Base-by-base conservation (phyloP, 495 filamentous ascomycete species). In the Neurospora pannonica region DNA sequence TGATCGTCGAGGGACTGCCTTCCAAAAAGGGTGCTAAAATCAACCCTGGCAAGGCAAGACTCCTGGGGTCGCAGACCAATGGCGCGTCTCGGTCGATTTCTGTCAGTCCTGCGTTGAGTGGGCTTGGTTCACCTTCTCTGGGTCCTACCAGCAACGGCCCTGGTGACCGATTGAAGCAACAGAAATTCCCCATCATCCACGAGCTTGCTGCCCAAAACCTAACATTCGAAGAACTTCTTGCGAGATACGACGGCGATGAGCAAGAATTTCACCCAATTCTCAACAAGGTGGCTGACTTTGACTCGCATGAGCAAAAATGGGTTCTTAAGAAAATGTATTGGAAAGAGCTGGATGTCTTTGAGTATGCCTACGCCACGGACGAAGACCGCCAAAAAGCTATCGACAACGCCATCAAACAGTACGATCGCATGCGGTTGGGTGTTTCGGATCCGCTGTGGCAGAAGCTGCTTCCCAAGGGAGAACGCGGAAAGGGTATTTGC, bases 281-380 rank as follows among this genome's bases (percentile, higher is more conserved):
- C 48, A 87, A 90, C 39, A 87, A 88, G 72, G 86, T 90, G 70
- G 90, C 89, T 36, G 88, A 89, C 71, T 85, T 91, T 62, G 80
- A 82, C 71, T 70, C 78, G 38, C 84, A 88, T 54, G 80, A 84
- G 4, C 87, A 89, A 77, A 92, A 92, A 73, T 94, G 89, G 84
- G 85, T 86, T 71, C 83, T 95, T 69, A 88, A 84, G 77, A 93
- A 93, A 79, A 89, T 88, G 75, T 85, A 85, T 54, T 97, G 91
- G 85, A 94, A 92, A 77, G 94, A 97, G 73, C 85, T 97, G 38
- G 92, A 97, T 79, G 87, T 94, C 21, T 97, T 91, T 87, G 88
- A 88, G 17, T 96, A 94, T 80, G 84, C 87, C 8, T 96, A 95
- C 80, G 84, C 85, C 19, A 87, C 81, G 34, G 81, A 87, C 38